These are phyloP conservation scores for Xylariales sp. DNA, from an alignment of 2,329 filamentous ascomycete species.

Conservation along the genomic window DNA sequence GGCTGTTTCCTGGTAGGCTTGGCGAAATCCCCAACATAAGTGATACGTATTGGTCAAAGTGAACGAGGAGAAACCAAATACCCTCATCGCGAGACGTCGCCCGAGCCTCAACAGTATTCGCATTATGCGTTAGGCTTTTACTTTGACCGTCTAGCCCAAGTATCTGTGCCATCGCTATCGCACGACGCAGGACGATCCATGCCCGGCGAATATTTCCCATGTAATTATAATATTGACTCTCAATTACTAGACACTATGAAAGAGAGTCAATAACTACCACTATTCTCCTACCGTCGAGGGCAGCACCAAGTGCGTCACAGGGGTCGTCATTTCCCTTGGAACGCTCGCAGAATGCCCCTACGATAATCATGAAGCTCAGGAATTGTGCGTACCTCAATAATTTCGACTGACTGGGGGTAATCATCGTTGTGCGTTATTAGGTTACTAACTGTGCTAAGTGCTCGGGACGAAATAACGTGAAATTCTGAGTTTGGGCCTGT, in stretches of 20 bases:
- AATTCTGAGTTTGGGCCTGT: conserved; percentile 4
- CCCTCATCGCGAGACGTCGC: conserved; percentile 50
- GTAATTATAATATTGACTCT: conserved; percentile 60
- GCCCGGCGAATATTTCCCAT: conserved; percentile 58
- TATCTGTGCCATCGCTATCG: conserved; percentile 58
- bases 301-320: neutral
- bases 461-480: conserved; percentile 23
- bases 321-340: neutral
- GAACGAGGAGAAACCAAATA: conserved; percentile 60
- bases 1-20: conserved; percentile 48
- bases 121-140: conserved; percentile 12
- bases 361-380: neutral
- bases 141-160: conserved; percentile 50
- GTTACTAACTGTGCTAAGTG: conserved; percentile 47
- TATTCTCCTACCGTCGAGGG: conserved; percentile 36
- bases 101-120: conserved; percentile 46
- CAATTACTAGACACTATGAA: conserved; percentile 55
- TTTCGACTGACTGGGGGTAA: conserved; percentile 58
- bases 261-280: conserved; percentile 44
- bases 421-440: conserved; percentile 60
- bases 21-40: conserved; percentile 60
- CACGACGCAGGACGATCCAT: conserved; percentile 59
- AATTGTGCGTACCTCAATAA: conserved; percentile 52
- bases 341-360: neutral
- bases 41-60: conserved; percentile 60